phyloP scores from a whole-genome alignment of 495 filamentous ascomycete genomes.

The Talaromyces liani region DNA sequence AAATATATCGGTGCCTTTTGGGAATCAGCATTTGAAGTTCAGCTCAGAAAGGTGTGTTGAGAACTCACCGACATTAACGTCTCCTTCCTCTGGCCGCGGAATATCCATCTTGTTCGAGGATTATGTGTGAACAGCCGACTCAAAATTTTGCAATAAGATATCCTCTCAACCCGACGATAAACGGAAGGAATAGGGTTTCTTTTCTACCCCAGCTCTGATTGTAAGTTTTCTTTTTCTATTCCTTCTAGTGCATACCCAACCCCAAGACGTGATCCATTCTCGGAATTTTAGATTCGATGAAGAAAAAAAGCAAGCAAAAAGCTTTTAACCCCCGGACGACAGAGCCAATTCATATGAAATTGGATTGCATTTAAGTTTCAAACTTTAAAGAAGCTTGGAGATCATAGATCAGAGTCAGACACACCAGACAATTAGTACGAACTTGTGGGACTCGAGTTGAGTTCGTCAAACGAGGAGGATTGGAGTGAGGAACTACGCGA shows the following conservation, averaged over 20 bases:
- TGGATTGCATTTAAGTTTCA: background rate
- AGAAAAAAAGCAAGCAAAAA: background rate
- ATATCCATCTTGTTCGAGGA: conserved; percentile 17
- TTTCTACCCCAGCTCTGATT: background rate
- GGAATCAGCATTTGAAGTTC: conserved; percentile 4
- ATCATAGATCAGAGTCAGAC: background rate
- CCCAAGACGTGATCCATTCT: background rate
- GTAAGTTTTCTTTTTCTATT: background rate
- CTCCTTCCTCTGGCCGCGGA: conserved; percentile 21
- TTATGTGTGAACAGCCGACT: background rate
- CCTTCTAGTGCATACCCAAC: background rate
- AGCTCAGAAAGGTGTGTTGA: background rate
- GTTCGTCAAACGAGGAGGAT: background rate
- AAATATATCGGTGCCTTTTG: conserved; percentile 19
- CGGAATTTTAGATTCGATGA: background rate
- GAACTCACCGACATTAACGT: conserved; percentile 23
- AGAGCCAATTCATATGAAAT: background rate
- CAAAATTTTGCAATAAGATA: background rate
- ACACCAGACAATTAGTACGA: background rate
- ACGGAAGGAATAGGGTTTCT: background rate
- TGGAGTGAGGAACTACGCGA: background rate
- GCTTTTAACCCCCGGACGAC: background rate
- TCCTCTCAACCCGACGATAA: background rate
- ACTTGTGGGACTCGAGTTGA: background rate
- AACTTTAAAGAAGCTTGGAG: background rate